A percentile compares a stretch with the other conserved stretches of the same genome.
Conservation (phyloP, 2,329 filamentous ascomycete species). For the Massarina eburnea region DNA sequence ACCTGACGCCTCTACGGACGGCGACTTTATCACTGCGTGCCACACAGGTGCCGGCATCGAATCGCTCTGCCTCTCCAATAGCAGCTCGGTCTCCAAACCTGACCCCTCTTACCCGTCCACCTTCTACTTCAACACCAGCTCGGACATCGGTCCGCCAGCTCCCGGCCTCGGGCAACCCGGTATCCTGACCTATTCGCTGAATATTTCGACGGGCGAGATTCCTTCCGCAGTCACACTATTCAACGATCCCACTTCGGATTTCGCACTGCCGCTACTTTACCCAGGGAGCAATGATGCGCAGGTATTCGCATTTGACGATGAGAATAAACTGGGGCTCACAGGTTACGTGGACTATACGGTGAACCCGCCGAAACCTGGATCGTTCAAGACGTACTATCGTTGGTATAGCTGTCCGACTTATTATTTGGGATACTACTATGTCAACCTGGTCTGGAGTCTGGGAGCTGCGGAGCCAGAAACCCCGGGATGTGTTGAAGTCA, state of each 20-base stretch:
- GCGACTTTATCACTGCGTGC: slow-evolving; percentile 45
- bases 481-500: slow-evolving; percentile 48
- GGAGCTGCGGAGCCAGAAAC: slow-evolving; percentile 47
- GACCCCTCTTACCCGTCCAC: slow-evolving; percentile 16
- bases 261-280: slow-evolving; percentile 46
- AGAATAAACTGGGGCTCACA: slow-evolving; percentile 44
- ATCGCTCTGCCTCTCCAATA: slow-evolving; percentile 44
- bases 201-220: slow-evolving; percentile 33
- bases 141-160: slow-evolving; percentile 12
- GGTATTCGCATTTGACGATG: slow-evolving; percentile 45
- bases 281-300: slow-evolving; percentile 27
- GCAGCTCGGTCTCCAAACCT: slow-evolving; percentile 19
- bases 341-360: slow-evolving; percentile 45
- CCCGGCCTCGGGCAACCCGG: slow-evolving; percentile 13
- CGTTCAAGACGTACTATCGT: slow-evolving; percentile 35
- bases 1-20: slow-evolving; percentile 42
- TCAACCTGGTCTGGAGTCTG: slow-evolving; percentile 48
- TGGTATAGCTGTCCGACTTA: slow-evolving; percentile 52
- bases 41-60: slow-evolving; percentile 54
- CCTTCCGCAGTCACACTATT: slow-evolving; percentile 41
- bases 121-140: slow-evolving; percentile 40
- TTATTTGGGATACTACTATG: slow-evolving; percentile 46
- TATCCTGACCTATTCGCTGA: slow-evolving; percentile 48
- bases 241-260: slow-evolving; percentile 43
- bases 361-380: slow-evolving; percentile 27